These are phyloP conservation scores for Dictyostelium purpureum DNA, from an alignment of 78 protist species.

Conservation along the genomic window DNA sequence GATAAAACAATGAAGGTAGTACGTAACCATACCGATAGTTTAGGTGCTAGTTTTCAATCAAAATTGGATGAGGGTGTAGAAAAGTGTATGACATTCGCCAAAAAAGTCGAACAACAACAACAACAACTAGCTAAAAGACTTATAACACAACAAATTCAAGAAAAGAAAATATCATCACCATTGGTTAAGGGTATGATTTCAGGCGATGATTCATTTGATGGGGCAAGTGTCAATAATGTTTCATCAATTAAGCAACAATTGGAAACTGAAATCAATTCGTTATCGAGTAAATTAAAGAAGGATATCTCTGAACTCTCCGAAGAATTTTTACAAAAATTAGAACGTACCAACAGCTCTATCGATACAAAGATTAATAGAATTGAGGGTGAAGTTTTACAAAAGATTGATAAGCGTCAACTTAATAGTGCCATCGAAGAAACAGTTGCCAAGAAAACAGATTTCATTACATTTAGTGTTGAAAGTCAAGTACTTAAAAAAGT, in stretches of 20 bases:
- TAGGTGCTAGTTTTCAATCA: neutral
- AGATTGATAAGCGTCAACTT: slow-evolving; percentile 35
- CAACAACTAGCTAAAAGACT: slow-evolving; percentile 69
- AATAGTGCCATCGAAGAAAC: neutral
- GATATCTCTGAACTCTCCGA: slow-evolving; percentile 2
- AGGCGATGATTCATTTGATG: neutral
- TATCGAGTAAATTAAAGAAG: neutral
- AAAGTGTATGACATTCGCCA: slow-evolving; percentile 61
- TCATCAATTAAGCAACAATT: neutral
- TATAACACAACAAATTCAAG: slow-evolving; percentile 33
- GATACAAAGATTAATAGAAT: slow-evolving; percentile 32
- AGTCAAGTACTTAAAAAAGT: neutral
- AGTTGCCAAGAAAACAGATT: neutral
- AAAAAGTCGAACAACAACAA: slow-evolving; percentile 76
- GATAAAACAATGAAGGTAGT: slow-evolving; percentile 70
- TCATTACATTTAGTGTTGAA: neutral
- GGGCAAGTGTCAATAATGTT: neutral
- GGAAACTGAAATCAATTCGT: neutral
- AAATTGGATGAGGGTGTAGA: slow-evolving; percentile 66
- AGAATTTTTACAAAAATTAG: slow-evolving; percentile 6
- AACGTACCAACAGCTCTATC: neutral
- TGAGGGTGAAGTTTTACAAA: neutral
- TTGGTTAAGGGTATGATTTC: neutral
- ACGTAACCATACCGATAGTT: slow-evolving; percentile 43
- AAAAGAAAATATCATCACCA: slow-evolving; percentile 10